Percentiles rank a stretch among this genome's conserved stretches.
These are phyloP conservation scores for Sporopachydermia quercuum DNA, from an alignment of 805 yeast species.

Conservation along the genomic window DNA sequence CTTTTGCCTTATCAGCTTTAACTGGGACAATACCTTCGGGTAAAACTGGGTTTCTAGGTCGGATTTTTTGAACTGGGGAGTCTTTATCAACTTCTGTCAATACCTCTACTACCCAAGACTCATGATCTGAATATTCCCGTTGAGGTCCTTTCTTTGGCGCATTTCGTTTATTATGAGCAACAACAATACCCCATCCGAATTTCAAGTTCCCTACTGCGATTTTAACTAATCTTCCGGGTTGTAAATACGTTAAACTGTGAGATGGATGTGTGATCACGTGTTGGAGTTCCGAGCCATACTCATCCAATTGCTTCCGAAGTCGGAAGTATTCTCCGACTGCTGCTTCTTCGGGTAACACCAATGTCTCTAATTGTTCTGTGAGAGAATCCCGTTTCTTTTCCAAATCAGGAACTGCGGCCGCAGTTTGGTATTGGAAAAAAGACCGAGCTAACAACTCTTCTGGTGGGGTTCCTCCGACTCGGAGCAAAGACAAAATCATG, in stretches of 20 bases:
- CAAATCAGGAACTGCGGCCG: slow-evolving; percentile 75
- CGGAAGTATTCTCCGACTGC: slow-evolving; percentile 74
- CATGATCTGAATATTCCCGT: slow-evolving; percentile 63
- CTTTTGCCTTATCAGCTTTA: slow-evolving; percentile 34
- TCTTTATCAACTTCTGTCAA: slow-evolving; percentile 63
- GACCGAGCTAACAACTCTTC: slow-evolving; percentile 93
- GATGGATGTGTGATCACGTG: slow-evolving; percentile 86
- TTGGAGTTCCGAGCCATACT: slow-evolving; percentile 61
- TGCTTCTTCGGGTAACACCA: slow-evolving; percentile 59
- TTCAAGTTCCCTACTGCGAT: slow-evolving; percentile 46
- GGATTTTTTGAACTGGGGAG: slow-evolving; percentile 69
- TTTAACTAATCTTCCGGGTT: slow-evolving; percentile 74
- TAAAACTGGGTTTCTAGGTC: slow-evolving; percentile 61
- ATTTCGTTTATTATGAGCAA: slow-evolving; percentile 56
- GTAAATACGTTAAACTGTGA: slow-evolving; percentile 66
- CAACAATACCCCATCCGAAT: slow-evolving; percentile 96
- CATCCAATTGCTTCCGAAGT: slow-evolving; percentile 51
- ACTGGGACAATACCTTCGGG: slow-evolving; percentile 89
- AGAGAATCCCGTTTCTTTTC: slow-evolving; percentile 49
- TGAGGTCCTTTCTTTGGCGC: slow-evolving; percentile 33
- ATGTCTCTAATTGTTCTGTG: slow-evolving; percentile 29
- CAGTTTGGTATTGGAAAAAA: slow-evolving; percentile 89
- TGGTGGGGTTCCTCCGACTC: slow-evolving; percentile 97
- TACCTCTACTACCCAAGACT: slow-evolving; percentile 77
- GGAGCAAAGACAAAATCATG: slow-evolving; percentile 88